phyloP scores from a whole-genome alignment of 768 basidiomycete species.

The Pleurotus tuber-regium region DNA sequence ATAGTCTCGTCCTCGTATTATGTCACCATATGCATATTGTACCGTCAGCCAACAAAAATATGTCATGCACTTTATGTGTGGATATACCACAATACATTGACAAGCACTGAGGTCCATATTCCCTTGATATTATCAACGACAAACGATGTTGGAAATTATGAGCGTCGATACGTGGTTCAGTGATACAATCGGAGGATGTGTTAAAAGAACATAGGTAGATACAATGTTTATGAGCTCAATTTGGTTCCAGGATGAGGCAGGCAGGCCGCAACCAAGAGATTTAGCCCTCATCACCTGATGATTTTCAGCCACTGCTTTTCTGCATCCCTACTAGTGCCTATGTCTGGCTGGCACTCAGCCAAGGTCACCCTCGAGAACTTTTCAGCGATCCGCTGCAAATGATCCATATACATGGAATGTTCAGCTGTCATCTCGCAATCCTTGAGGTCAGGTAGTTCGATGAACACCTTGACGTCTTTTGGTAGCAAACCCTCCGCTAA shows the following conservation, averaged over 20 bases:
- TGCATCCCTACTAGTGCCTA: background rate
- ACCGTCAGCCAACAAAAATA: slow-evolving; percentile 22
- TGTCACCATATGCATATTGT: slow-evolving; percentile 17
- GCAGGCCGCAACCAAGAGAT: too few species aligned
- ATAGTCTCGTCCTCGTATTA: slow-evolving; percentile 46
- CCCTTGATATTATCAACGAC: too few species aligned
- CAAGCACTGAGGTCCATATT: too few species aligned
- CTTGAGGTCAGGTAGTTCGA: background rate
- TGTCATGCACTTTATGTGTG: slow-evolving; percentile 24
- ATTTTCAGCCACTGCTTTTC: slow-evolving; percentile 1
- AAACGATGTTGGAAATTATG: too few species aligned
- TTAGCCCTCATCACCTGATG: background rate
- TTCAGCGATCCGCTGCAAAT: background rate
- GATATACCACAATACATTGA: background rate
- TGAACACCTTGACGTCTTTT: background rate
- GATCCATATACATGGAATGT: background rate
- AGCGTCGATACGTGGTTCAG: too few species aligned
- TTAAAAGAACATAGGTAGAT: too few species aligned
- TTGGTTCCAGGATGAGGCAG: too few species aligned
- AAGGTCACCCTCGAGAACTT: background rate
- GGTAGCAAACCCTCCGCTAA: background rate
- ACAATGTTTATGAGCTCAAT: too few species aligned
- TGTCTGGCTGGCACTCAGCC: background rate
- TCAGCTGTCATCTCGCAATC: background rate
- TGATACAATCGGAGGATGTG: too few species aligned